phyloP scores from a whole-genome alignment of 805 yeast genomes.

The Hanseniaspora occidentalis region DNA sequence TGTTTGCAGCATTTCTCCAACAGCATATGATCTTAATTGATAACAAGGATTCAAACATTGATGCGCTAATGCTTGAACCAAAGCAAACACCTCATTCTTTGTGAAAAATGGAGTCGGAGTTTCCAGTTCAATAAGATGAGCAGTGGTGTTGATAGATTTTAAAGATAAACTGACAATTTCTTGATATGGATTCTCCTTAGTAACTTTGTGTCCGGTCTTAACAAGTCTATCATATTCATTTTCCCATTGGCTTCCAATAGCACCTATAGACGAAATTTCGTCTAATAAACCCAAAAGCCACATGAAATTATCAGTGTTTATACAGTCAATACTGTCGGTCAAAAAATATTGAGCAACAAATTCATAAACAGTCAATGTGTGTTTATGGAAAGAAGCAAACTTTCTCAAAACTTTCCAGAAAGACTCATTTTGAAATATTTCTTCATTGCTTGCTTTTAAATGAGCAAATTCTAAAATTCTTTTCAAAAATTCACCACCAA shows the following conservation, averaged over 20 bases:
- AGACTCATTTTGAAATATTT: slow-evolving; percentile 37
- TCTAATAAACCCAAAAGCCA: slow-evolving; percentile 58
- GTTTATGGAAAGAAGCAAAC: slow-evolving; percentile 33
- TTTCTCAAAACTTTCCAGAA: slow-evolving; percentile 45
- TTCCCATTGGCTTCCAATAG: slow-evolving; percentile 67
- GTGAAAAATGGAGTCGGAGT: slow-evolving; percentile 6
- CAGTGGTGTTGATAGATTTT: slow-evolving; percentile 49
- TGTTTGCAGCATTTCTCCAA: slow-evolving; percentile 27
- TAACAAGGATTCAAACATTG: slow-evolving; percentile 85
- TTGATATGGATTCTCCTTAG: slow-evolving; percentile 36
- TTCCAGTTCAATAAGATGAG: slow-evolving; percentile 32
- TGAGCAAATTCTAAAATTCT: slow-evolving; percentile 22
- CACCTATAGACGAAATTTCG: slow-evolving; percentile 72
- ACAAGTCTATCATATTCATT: slow-evolving; percentile 39
- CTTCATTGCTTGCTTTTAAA: slow-evolving; percentile 16
- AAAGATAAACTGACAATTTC: slow-evolving; percentile 46
- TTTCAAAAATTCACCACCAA: slow-evolving; percentile 32
- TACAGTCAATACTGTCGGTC: slow-evolving; percentile 20
- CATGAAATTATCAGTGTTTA: slow-evolving; percentile 44
- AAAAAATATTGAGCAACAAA: slow-evolving; percentile 33
- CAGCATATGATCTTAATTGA: slow-evolving; percentile 56
- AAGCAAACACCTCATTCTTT: slow-evolving; percentile 27
- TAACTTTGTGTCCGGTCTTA: slow-evolving; percentile 32
- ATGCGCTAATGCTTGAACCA: slow-evolving; percentile 73
- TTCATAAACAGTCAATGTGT: slow-evolving; percentile 32